Conservation (phyloP, 441 rosid genomes). For the Adansonia gregorii region DNA sequence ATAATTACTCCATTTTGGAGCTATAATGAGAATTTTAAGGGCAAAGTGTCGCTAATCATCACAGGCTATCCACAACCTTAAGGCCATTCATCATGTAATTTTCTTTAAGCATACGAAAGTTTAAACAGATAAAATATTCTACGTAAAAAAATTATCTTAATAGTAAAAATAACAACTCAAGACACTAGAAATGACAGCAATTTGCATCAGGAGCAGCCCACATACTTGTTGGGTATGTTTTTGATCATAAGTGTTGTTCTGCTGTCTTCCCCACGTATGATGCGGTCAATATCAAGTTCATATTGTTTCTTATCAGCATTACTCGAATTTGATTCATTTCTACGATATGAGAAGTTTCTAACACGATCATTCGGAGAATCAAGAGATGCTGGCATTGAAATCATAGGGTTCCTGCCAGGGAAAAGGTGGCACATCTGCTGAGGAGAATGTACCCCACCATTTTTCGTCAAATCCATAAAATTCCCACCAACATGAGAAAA, state of each 20-base stretch:
- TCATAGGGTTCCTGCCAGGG: slow-evolving; percentile 62
- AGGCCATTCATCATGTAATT: not conserved
- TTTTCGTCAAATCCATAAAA: slow-evolving; percentile 51
- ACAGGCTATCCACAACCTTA: not conserved
- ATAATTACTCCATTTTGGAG: not conserved
- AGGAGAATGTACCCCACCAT: slow-evolving; percentile 57
- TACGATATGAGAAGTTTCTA: slow-evolving; percentile 60
- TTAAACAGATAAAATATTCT: not conserved
- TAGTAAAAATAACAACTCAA: slow-evolving; percentile 22
- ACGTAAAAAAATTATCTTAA: not conserved
- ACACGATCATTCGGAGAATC: slow-evolving; percentile 63
- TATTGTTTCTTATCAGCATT: slow-evolving; percentile 64
- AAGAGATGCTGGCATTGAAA: slow-evolving; percentile 52
- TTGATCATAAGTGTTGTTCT: slow-evolving; percentile 79
- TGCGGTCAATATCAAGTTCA: slow-evolving; percentile 70
- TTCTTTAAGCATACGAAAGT: not conserved
- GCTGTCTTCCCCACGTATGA: slow-evolving; percentile 59
- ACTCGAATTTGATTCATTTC: slow-evolving; percentile 61
- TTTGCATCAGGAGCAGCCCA: slow-evolving; percentile 20
- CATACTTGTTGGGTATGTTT: slow-evolving; percentile 78
- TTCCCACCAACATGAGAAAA: slow-evolving; percentile 56
- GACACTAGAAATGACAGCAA: slow-evolving; percentile 8
- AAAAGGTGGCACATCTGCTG: slow-evolving; percentile 66
- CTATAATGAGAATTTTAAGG: not conserved
- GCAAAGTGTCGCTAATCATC: not conserved